These are phyloP conservation scores for Mortierella claussenii DNA, from an alignment of 192 early-diverging fungal species.

Conservation along the genomic window DNA sequence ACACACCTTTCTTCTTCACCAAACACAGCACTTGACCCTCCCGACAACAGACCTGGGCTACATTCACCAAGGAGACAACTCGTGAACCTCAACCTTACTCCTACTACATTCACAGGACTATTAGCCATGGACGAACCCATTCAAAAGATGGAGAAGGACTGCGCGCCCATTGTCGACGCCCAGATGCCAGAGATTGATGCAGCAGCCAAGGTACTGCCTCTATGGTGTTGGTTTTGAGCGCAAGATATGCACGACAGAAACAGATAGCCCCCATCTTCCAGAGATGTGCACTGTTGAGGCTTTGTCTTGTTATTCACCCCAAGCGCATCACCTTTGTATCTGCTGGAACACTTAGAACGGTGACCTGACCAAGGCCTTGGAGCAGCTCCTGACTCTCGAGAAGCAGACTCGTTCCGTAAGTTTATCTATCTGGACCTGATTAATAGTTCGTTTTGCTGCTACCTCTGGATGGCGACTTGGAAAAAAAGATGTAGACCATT, in stretches of 20 bases:
- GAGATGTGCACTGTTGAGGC: no score
- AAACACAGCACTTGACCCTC: no score
- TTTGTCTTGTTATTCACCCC: background rate
- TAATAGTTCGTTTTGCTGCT: background rate
- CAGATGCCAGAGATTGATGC: slow-evolving; percentile 83
- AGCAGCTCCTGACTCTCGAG: slow-evolving; percentile 85
- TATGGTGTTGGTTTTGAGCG: no score
- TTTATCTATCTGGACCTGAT: background rate
- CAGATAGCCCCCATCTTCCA: background rate
- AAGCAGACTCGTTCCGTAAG: slow-evolving; percentile 94
- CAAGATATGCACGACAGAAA: background rate
- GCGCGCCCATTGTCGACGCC: slow-evolving; percentile 78
- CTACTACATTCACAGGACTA: no score
- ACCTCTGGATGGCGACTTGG: no score
- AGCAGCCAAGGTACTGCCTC: slow-evolving; percentile 68
- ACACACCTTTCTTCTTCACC: no score
- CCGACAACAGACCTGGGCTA: no score
- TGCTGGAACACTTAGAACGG: slow-evolving; percentile 60
- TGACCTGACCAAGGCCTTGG: slow-evolving; percentile 85
- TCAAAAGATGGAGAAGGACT: slow-evolving; percentile 95
- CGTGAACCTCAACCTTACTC: background rate
- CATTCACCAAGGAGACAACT: background rate
- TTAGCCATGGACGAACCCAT: slow-evolving; percentile 60
- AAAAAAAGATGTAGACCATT: no score
- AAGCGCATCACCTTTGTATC: background rate